These are phyloP conservation scores for Hansenula sp. DNA, from an alignment of 1,139 yeast species.

Conservation along the genomic window DNA sequence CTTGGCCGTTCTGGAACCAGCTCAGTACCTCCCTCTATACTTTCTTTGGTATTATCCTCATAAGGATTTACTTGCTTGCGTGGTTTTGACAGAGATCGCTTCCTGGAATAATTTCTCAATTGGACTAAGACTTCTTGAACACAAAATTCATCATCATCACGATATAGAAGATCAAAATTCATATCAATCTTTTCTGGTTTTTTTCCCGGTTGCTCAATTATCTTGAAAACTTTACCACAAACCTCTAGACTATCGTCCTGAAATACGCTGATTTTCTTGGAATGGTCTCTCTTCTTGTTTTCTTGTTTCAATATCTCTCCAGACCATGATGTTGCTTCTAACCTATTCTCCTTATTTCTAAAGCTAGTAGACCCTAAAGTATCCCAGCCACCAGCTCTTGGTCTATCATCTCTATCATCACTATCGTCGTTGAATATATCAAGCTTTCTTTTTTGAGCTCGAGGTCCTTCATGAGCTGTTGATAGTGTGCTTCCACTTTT, in stretches of 20 bases:
- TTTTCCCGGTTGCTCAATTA: constrained; percentile 55
- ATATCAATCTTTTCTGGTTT: constrained; percentile 61
- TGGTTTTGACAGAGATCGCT: no score
- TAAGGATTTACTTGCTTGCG: no score
- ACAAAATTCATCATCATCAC: constrained; percentile 49
- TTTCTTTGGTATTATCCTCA: constrained; percentile 7
- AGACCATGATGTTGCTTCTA: constrained; percentile 59
- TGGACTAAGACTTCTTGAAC: constrained; percentile 61
- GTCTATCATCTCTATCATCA: constrained; percentile 10
- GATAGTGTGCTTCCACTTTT: constrained; percentile 23
- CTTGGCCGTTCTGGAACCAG: neutral
- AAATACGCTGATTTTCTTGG: constrained; percentile 37
- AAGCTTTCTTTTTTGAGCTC: constrained; percentile 13
- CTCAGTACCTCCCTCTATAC: neutral
- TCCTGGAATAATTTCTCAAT: constrained; percentile 27
- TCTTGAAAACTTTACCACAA: constrained; percentile 36
- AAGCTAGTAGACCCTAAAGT: constrained; percentile 47
- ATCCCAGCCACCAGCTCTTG: constrained; percentile 38
- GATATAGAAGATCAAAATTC: constrained; percentile 56
- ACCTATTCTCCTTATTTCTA: constrained; percentile 62
- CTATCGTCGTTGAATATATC: constrained; percentile 18
- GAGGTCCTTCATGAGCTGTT: constrained; percentile 25
- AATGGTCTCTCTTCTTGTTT: constrained; percentile 10
- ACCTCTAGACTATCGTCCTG: constrained; percentile 37
- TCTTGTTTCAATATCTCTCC: constrained; percentile 55